A percentile compares a stretch with the other conserved stretches of the same genome.
Evolutionary conservation across 2,329 filamentous ascomycete species (phyloP).

Genomic region (Verticillium dahliae): DNA sequence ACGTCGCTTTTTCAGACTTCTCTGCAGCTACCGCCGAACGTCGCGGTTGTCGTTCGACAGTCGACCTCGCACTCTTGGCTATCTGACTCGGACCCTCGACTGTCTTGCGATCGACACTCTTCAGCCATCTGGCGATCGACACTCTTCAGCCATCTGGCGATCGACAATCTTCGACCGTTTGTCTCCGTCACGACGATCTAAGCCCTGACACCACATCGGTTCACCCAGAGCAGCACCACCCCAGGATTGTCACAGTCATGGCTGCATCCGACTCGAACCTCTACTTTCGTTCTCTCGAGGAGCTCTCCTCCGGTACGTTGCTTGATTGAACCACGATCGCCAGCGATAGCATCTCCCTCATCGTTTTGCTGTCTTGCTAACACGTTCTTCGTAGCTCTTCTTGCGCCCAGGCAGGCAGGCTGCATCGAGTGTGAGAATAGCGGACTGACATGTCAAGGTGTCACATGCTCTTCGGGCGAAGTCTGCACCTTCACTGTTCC

Average conservation of each 20-base stretch:
- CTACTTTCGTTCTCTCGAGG: conserved; percentile 11
- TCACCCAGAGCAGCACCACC: background rate
- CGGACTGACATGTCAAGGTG: conserved; percentile 33
- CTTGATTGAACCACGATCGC: background rate
- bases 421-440: conserved; percentile 40
- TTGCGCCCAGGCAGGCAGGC: conserved; percentile 27
- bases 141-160: background rate
- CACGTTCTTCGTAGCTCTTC: conserved; percentile 16
- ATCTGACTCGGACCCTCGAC: background rate
- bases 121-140: background rate
- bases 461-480: conserved; percentile 28
- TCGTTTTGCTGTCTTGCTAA: background rate
- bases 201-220: background rate
- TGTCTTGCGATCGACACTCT: background rate
- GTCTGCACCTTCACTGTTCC: conserved; percentile 40
- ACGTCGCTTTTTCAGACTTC: background rate
- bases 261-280: conserved; percentile 10
- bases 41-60: background rate
- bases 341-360: background rate
- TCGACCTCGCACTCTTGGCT: background rate
- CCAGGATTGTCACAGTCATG: conserved; percentile 1
- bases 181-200: background rate
- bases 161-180: background rate
- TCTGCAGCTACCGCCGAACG: background rate
- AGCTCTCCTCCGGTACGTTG: conserved; percentile 9